These are phyloP conservation scores for Leccinum pachyderme DNA, from an alignment of 1,284 basidiomycete species.

Conservation along the genomic window DNA sequence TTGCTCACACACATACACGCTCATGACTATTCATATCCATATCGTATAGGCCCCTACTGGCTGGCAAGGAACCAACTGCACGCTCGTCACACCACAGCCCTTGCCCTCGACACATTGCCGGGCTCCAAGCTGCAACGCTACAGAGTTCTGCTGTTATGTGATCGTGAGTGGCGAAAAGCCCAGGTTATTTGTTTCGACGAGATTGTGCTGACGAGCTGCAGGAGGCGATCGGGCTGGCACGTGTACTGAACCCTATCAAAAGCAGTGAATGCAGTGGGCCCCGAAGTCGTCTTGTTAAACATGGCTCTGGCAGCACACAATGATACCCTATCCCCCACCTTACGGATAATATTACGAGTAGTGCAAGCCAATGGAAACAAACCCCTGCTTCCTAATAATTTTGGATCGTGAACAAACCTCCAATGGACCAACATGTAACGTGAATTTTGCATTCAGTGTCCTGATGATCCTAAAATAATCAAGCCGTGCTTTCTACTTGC, in stretches of 20 bases:
- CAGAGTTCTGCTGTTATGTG: neutral
- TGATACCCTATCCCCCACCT: too few relatives aligned
- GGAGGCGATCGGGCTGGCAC: neutral
- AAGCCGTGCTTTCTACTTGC: conserved; percentile 24
- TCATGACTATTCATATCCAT: too few relatives aligned
- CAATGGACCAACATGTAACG: too few relatives aligned
- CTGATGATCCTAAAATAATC: conserved; percentile 1
- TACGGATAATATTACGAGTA: too few relatives aligned
- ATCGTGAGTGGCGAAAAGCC: neutral
- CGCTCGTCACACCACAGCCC: neutral
- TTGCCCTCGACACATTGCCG: neutral
- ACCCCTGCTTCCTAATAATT: too few relatives aligned
- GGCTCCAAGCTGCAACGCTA: neutral
- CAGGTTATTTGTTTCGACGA: neutral
- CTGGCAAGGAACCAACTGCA: neutral
- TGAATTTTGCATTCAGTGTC: neutral
- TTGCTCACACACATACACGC: too few relatives aligned
- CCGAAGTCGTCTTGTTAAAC: neutral
- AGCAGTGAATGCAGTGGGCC: neutral
- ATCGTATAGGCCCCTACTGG: neutral
- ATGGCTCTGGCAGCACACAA: too few relatives aligned
- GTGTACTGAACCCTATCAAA: neutral
- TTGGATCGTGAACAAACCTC: too few relatives aligned
- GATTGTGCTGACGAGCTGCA: neutral
- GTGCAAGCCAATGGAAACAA: too few relatives aligned